phyloP scores from a whole-genome alignment of 2,329 filamentous ascomycete species.

The Diaporthe vexans region DNA sequence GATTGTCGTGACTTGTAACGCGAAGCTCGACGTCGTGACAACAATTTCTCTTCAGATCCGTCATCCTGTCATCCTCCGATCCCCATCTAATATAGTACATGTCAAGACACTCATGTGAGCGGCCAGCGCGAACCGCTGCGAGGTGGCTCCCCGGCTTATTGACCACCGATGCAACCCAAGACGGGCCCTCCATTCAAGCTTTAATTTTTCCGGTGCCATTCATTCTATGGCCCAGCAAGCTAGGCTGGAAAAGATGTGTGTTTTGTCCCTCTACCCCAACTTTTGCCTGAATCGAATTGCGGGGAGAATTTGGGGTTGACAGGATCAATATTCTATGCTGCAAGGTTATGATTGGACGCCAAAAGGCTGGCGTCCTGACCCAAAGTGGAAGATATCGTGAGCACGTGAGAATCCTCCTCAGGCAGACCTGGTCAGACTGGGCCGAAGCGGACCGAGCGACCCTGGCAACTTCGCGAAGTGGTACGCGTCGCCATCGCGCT shows the following conservation, averaged over 20 bases:
- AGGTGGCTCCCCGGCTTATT: slow-evolving; percentile 20
- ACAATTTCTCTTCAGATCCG: background rate
- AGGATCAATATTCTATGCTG: background rate
- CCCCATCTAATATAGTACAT: background rate
- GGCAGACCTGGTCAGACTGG: slow-evolving; percentile 1
- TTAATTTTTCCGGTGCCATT: slow-evolving; percentile 23
- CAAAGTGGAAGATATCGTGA: background rate
- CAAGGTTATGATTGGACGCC: slow-evolving; percentile 14
- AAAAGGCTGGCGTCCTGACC: background rate
- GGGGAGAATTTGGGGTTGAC: background rate
- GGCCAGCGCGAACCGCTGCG: background rate
- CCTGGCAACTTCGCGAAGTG: background rate
- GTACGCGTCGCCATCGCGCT: too few relatives aligned
- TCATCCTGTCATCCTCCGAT: background rate
- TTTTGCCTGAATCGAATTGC: background rate
- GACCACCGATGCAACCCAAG: slow-evolving; percentile 34
- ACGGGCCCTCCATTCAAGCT: background rate
- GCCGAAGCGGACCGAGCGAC: slow-evolving; percentile 24
- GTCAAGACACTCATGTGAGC: slow-evolving; percentile 1
- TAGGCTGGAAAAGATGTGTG: background rate
- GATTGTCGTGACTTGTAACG: background rate
- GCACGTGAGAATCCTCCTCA: background rate
- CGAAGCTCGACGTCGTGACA: background rate
- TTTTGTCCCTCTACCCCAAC: slow-evolving; percentile 1
- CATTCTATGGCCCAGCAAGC: background rate